Conservation (phyloP, 2,329 filamentous ascomycete species). For the Aschersonia sp. region DNA sequence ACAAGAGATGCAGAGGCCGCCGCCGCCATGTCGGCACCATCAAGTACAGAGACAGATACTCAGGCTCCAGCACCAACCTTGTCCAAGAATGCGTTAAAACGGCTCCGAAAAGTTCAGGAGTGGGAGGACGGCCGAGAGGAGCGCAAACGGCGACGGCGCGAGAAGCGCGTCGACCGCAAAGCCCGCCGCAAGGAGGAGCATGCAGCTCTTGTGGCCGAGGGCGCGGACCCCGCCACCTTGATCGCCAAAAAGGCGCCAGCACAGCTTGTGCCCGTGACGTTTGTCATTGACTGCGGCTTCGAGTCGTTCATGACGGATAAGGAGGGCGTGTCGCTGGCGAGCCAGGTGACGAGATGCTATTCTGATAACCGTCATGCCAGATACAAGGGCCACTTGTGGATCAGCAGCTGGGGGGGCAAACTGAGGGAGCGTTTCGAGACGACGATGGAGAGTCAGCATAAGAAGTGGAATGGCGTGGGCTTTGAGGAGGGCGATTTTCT, state of each 20-base stretch:
- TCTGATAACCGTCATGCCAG: conserved; percentile 64
- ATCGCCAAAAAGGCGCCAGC: conserved; percentile 18
- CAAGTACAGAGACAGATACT: not conserved
- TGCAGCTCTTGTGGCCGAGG: conserved; percentile 33
- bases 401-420: conserved; percentile 66
- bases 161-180: conserved; percentile 34
- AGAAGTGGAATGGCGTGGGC: conserved; percentile 64
- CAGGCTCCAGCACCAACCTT: conserved; percentile 21
- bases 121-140: conserved; percentile 62
- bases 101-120: conserved; percentile 52
- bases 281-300: conserved; percentile 86
- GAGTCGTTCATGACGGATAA: conserved; percentile 80
- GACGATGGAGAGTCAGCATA: conserved; percentile 55
- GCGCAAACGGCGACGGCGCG: conserved; percentile 38
- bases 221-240: conserved; percentile 23
- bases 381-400: conserved; percentile 56
- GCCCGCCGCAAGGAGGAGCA: conserved; percentile 34
- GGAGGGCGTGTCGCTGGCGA: conserved; percentile 68
- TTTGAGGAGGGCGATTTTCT: conserved; percentile 66
- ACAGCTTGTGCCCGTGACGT: conserved; percentile 55
- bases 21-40: not conserved
- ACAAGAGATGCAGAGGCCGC: no score
- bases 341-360: conserved; percentile 79
- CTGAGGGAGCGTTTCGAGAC: conserved; percentile 71
- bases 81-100: conserved; percentile 82